These are phyloP conservation scores for Calonectria honghensis DNA, from an alignment of 2,329 filamentous ascomycete species.

Conservation along the genomic window DNA sequence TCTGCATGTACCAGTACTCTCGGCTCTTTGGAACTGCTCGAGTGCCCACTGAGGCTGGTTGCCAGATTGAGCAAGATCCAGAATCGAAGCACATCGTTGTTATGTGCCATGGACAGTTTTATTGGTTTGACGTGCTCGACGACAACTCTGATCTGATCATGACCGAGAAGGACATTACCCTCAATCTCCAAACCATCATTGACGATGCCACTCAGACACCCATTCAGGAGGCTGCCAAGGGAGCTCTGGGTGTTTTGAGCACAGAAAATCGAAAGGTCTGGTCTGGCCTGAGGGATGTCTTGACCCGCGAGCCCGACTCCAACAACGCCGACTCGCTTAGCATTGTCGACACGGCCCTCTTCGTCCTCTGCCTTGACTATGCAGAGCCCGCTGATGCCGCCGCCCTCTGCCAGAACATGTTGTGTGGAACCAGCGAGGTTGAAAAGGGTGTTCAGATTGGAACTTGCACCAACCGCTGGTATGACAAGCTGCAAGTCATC, in stretches of 20 bases:
- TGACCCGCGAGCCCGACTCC: conserved; percentile 89
- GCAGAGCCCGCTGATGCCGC: conserved; percentile 88
- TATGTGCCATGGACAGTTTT: conserved; percentile 95
- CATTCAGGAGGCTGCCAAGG: conserved; percentile 96
- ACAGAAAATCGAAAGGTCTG: conserved; percentile 98
- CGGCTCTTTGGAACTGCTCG: conserved; percentile 95
- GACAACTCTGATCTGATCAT: conserved; percentile 97
- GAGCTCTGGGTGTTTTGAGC: conserved; percentile 92
- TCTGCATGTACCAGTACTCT: conserved; percentile 99
- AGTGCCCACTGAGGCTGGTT: conserved; percentile 94
- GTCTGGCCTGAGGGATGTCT: conserved; percentile 91
- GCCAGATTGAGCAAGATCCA: conserved; percentile 95
- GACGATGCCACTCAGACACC: conserved; percentile 93
- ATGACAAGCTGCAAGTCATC: conserved; percentile 99
- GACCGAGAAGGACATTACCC: conserved; percentile 93
- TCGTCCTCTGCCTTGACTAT: conserved; percentile 94
- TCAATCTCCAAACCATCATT: conserved; percentile 94
- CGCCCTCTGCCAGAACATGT: conserved; percentile 97
- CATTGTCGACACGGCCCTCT: conserved; percentile 95
- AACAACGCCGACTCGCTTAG: conserved; percentile 98
- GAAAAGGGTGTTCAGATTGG: conserved; percentile 96
- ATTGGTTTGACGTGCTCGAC: conserved; percentile 99
- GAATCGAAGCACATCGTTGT: conserved; percentile 95
- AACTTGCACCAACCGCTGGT: conserved; percentile 98
- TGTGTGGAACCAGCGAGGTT: conserved; percentile 94